phyloP scores from a whole-genome alignment of 2,329 filamentous ascomycete species.

The Corinectria fuckeliana region DNA sequence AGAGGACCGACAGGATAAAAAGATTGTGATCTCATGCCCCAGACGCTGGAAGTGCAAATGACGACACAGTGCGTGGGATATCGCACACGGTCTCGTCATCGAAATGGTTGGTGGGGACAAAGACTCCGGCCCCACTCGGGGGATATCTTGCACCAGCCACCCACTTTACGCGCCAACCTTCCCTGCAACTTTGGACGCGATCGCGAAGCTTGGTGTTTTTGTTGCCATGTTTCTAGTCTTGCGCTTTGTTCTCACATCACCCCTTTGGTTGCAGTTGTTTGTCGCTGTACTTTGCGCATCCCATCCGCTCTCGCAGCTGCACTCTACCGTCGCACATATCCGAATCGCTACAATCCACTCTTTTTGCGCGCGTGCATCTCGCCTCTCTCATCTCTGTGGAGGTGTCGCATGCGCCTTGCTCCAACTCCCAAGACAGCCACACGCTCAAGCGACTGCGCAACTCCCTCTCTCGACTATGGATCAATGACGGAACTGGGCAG shows the following conservation, averaged over 20 bases:
- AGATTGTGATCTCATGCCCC: background rate
- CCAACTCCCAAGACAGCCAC: background rate
- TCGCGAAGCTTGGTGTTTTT: constrained; percentile 33
- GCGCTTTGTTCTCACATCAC: constrained; percentile 27
- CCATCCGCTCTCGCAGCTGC: background rate
- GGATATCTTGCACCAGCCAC: constrained; percentile 33
- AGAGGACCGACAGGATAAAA: background rate
- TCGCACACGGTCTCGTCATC: background rate
- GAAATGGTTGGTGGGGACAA: background rate
- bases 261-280: constrained; percentile 14
- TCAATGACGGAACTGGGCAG: constrained; percentile 41
- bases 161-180: constrained; percentile 37
- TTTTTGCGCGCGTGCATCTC: background rate
- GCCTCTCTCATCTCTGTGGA: background rate
- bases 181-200: constrained; percentile 25
- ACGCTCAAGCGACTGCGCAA: constrained; percentile 14
- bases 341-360: background rate
- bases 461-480: constrained; percentile 40
- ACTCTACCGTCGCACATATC: background rate
- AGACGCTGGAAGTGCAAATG: background rate
- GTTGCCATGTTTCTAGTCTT: constrained; percentile 11
- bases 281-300: constrained; percentile 8
- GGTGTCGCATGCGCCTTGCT: constrained; percentile 10
- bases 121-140: constrained; percentile 10
- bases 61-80: background rate